A percentile compares a stretch with the other conserved stretches of the same genome.
Conservation (phyloP, 129 eudicot species). For the Cynara cardunculus region DNA sequence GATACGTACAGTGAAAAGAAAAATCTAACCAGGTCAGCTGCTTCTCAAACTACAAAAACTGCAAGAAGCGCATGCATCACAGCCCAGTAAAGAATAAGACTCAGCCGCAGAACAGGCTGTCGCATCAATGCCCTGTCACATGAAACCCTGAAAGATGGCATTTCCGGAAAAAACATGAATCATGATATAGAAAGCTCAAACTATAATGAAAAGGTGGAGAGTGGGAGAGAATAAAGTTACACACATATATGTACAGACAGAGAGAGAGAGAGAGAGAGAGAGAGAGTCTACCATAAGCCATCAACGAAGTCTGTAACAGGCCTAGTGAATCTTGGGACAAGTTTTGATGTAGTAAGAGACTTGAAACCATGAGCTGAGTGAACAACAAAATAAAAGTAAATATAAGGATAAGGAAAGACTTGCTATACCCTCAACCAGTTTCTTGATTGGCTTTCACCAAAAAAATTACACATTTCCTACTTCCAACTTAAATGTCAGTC, state of each 20-base stretch:
- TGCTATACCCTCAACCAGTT: conserved; percentile 12
- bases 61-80: conserved; percentile 89
- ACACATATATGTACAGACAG: too few relatives aligned
- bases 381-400: conserved; percentile 8
- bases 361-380: conserved; percentile 94
- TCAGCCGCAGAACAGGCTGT: conserved; percentile 85
- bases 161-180: background rate
- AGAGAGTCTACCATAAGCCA: conserved; percentile 73
- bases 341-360: conserved; percentile 87
- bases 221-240: background rate
- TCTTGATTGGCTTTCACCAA: background rate
- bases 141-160: conserved; percentile 62
- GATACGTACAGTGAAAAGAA: background rate
- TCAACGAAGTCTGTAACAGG: conserved; percentile 83
- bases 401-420: conserved; percentile 5
- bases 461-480: background rate
- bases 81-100: conserved; percentile 90
- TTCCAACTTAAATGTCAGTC: conserved; percentile 1
- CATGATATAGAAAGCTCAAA: background rate
- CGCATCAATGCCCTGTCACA: conserved; percentile 95
- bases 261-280: conserved; percentile 4
- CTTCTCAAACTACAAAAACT: conserved; percentile 66
- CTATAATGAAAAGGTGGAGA: background rate
- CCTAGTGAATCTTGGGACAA: conserved; percentile 92
- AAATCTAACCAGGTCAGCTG: conserved; percentile 32